These are phyloP conservation scores for Xylariaceae sp. DNA, from an alignment of 2,329 filamentous ascomycete genomes.

Conservation along the genomic window DNA sequence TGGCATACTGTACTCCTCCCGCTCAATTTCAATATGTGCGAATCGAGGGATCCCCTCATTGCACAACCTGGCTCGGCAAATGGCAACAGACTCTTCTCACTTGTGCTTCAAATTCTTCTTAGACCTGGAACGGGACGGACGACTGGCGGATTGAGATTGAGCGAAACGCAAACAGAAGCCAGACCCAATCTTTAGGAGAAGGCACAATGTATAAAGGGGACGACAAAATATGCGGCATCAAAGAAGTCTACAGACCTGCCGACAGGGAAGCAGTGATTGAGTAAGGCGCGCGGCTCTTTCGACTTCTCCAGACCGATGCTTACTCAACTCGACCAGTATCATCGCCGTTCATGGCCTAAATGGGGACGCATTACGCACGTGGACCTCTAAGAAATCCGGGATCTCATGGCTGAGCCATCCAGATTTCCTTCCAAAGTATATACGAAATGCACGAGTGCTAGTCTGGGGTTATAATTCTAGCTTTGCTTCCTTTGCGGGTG, in stretches of 20 bases:
- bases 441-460: slow-evolving; percentile 29
- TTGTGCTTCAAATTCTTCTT: too few species aligned
- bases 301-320: neutral
- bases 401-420: slow-evolving; percentile 37
- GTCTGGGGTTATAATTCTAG: slow-evolving; percentile 33
- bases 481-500: slow-evolving; percentile 14
- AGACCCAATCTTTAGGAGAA: neutral
- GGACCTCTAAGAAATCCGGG: slow-evolving; percentile 32
- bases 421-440: slow-evolving; percentile 33
- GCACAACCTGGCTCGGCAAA: too few species aligned
- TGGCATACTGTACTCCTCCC: too few species aligned
- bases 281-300: neutral
- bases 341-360: slow-evolving; percentile 43
- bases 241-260: slow-evolving; percentile 8
- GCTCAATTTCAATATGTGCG: too few species aligned
- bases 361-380: slow-evolving; percentile 37
- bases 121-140: too few species aligned
- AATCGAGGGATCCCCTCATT: too few species aligned
- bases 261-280: slow-evolving; percentile 9
- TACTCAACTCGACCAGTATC: slow-evolving; percentile 25
- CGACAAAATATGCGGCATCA: slow-evolving; percentile 7
- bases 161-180: neutral
- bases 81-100: too few species aligned
- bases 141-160: neutral
- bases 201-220: neutral